Percentiles rank a stretch among this genome's conserved stretches.
Evolutionary conservation across 768 basidiomycete genomes (phyloP).

Genomic region (Cantharellus cinnabarinus): DNA sequence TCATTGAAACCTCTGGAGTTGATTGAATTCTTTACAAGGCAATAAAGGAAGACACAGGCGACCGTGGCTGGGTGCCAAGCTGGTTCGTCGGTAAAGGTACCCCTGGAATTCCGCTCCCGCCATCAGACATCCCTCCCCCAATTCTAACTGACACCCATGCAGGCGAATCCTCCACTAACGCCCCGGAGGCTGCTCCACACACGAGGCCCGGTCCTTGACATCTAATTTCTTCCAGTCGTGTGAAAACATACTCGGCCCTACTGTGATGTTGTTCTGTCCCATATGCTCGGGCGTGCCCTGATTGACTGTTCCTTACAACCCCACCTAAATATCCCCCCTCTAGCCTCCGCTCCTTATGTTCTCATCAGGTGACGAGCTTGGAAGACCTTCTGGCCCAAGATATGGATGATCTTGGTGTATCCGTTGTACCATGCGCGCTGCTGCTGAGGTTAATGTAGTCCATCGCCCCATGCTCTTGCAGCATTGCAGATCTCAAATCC

Average conservation of each 20-base stretch:
- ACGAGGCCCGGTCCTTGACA: no score
- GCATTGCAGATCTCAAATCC: neutral
- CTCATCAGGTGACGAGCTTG: neutral
- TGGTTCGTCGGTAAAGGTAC: slow-evolving; percentile 78
- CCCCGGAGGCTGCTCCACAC: neutral
- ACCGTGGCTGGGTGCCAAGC: slow-evolving; percentile 83
- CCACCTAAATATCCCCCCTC: neutral
- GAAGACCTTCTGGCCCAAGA: neutral
- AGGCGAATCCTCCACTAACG: neutral
- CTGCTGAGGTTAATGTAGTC: neutral
- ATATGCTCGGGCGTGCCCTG: no score
- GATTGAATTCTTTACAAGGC: slow-evolving; percentile 28
- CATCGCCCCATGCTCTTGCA: neutral
- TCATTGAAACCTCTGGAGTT: slow-evolving; percentile 4
- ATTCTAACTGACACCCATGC: neutral
- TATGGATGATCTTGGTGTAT: neutral
- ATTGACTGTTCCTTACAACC: neutral
- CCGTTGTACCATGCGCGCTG: neutral
- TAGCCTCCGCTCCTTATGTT: neutral
- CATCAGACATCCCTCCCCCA: neutral
- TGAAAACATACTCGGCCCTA: no score
- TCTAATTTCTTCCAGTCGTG: no score
- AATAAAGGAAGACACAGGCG: slow-evolving; percentile 82
- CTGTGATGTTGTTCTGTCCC: no score
- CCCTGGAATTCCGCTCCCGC: neutral